These are phyloP conservation scores for Pseudoneurospora amorphoporcata DNA, from an alignment of 495 filamentous ascomycete genomes.

Conservation along the genomic window DNA sequence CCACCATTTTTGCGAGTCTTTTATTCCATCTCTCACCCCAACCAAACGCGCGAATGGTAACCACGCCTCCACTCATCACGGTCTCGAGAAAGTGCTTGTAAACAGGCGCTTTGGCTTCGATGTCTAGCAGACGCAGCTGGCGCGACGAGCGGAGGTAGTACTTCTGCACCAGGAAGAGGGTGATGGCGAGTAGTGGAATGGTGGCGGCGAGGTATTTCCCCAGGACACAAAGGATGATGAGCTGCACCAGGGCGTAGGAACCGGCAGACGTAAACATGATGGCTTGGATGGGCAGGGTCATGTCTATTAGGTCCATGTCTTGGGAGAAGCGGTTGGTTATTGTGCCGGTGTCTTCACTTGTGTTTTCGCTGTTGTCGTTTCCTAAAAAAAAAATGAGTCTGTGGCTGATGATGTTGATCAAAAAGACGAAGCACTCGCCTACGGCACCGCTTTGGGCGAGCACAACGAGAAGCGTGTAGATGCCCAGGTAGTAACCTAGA, in stretches of 20 bases:
- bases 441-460: neutral
- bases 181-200: constrained; percentile 19
- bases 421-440: neutral
- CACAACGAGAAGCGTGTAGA: constrained; percentile 44
- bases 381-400: neutral
- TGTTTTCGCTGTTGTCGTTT: neutral
- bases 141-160: constrained; percentile 48
- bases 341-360: constrained; percentile 12
- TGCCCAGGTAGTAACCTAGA: constrained; percentile 43
- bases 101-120: constrained; percentile 29
- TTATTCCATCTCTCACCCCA: constrained; percentile 33
- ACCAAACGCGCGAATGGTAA: constrained; percentile 41
- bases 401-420: constrained; percentile 2
- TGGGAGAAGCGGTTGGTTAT: constrained; percentile 29
- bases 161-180: constrained; percentile 39
- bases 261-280: constrained; percentile 6
- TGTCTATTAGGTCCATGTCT: constrained; percentile 24
- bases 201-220: constrained; percentile 18
- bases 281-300: constrained; percentile 13
- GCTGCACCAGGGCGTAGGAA: constrained; percentile 13
- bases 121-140: constrained; percentile 48
- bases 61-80: constrained; percentile 27
- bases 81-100: constrained; percentile 37
- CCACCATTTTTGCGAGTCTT: constrained; percentile 41
- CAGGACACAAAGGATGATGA: constrained; percentile 20